Evolutionary conservation across 495 filamentous ascomycete species (phyloP), one percentile per base, ranked within the genome.

Genomic region (Neurospora africana): DNA sequence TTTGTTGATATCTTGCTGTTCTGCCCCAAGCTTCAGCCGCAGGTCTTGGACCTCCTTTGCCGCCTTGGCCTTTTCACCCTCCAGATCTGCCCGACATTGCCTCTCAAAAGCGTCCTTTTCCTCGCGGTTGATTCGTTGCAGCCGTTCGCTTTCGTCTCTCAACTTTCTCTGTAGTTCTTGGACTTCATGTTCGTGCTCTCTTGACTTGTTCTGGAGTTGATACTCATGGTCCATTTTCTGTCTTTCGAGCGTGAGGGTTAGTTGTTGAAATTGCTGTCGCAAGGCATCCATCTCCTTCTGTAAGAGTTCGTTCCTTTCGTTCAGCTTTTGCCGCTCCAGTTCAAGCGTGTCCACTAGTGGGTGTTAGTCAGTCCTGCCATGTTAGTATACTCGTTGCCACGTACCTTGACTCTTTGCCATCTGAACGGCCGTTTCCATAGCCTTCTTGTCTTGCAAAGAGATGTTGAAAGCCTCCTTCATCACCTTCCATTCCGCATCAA

Each of bases 401-500:
- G 72, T 84, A 97, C 93, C 87, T 87, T 88, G 85, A 41, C 85
- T 85, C 79, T 95, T 94, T 75, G 91, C 91, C 5, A 91, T 35
- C 5, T 88, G 86, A 27, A 94, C 83, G 0, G 87, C 85, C 70
- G 94, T 91, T 75, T 93, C 91, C 69, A 92, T 76, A 2, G 82
- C 84, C 68, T 85, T 87, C 74, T 85, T 87, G 71, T 90, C 89
- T 27, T 86, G 86, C 6, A 86, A 85, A 10, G 89, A 87, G 15
- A 84, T 81, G 35, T 86, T 87, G 76, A 96, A 82, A n/a, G 87
- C 85, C 53, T 88, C 82, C 73, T 88, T 87, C 61, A 96, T 81
- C 4, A 80, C 75, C 23, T 84, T 81, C 73, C 89, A 89, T 72
- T 92, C 80, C 3, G 82, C 81, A 72, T 93, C 90, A 79, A 95